Evolutionary conservation across 371 early-diverging fungal genomes (phyloP), one percentile per base, ranked within the genome.

Genomic region (Blyttiomyces sp.): DNA sequence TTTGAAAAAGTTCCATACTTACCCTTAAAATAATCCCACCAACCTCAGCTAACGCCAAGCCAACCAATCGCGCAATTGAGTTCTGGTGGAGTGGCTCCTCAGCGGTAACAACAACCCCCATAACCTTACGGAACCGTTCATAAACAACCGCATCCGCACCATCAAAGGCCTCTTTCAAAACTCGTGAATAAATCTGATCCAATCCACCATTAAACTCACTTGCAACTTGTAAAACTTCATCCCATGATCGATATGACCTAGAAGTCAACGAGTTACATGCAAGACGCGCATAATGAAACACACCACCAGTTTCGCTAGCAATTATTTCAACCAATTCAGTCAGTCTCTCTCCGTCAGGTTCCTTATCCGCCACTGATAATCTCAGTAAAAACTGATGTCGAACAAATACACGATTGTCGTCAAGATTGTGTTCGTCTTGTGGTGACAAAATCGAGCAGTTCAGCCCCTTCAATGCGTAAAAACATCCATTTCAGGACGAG

Each of bases 401-500:
- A 19, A 54, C 43, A 17, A 39, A 11, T 17, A 17, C 16, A 11
- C 7, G 7, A 19, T 39, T 54, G 43, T 54, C 54, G 9, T 44
- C 27, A n/a, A 7, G 44, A 23, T 54, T 54, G 11, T 16, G 5
- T 13, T 36, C 54, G 42, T 46, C 13, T 7, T 26, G 9, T 54
- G 54, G 42, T 19, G 33, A 21, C 16, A 54, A 23, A 11, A 13
- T 6, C 19, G 16, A 0, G 9, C 31, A 36, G 11, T 54, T 39
- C 13, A 54, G 34, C 16, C 31, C 21, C 1, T 11, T 9, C 1
- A 54, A 33, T 39, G 49, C 5, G 21, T 46, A 42, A 48, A 54
- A 54, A 54, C 42, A 23, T 54, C 54, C n/a, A 6, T 4, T 39
- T 54, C 54, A 13, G 54, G 54, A 17, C 54, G 46, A 16, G 17